These are phyloP conservation scores for Phytopythium kandeliae DNA, from an alignment of 352 stramenopile species.

Conservation along the genomic window DNA sequence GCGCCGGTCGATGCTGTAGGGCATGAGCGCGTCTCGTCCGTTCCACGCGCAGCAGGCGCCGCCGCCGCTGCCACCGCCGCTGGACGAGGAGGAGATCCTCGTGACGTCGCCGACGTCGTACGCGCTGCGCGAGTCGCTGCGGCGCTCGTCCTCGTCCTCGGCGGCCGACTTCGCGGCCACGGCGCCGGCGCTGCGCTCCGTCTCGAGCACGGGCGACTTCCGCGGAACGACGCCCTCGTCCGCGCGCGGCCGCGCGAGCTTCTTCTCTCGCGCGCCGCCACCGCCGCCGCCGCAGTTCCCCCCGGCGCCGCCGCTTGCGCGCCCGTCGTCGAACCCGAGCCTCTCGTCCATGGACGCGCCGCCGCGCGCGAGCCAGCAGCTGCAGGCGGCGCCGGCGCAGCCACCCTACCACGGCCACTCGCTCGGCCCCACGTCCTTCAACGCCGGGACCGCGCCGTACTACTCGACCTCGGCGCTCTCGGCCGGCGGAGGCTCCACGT, in stretches of 20 bases:
- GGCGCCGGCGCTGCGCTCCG: slow-evolving; percentile 15
- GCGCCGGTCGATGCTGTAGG: not conserved
- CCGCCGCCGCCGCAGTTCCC: slow-evolving; percentile 52
- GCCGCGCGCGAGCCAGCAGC: not conserved
- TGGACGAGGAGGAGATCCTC: slow-evolving; percentile 60
- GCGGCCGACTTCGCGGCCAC: slow-evolving; percentile 12
- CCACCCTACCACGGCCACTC: slow-evolving; percentile 51
- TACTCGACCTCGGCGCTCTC: slow-evolving; percentile 23
- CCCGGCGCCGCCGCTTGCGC: slow-evolving; percentile 32
- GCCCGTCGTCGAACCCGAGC: slow-evolving; percentile 62
- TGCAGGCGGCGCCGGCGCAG: not conserved
- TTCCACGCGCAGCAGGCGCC: slow-evolving; percentile 8
- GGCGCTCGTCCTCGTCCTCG: slow-evolving; percentile 58
- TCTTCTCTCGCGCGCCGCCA: slow-evolving; percentile 56
- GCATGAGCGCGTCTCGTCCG: slow-evolving; percentile 5
- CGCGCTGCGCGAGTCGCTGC: slow-evolving; percentile 69
- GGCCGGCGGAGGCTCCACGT: slow-evolving; percentile 12
- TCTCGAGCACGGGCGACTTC: slow-evolving; percentile 14
- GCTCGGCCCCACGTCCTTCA: slow-evolving; percentile 49
- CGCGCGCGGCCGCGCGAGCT: slow-evolving; percentile 30
- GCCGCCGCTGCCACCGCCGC: slow-evolving; percentile 14
- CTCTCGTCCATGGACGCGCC: slow-evolving; percentile 39
- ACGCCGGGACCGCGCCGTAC: slow-evolving; percentile 10
- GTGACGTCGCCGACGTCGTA: slow-evolving; percentile 83
- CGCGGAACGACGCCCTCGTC: slow-evolving; percentile 1